These are phyloP conservation scores for Euphorbia tirucalli DNA, from an alignment of 345 rosid genomes.

Conservation along the genomic window DNA sequence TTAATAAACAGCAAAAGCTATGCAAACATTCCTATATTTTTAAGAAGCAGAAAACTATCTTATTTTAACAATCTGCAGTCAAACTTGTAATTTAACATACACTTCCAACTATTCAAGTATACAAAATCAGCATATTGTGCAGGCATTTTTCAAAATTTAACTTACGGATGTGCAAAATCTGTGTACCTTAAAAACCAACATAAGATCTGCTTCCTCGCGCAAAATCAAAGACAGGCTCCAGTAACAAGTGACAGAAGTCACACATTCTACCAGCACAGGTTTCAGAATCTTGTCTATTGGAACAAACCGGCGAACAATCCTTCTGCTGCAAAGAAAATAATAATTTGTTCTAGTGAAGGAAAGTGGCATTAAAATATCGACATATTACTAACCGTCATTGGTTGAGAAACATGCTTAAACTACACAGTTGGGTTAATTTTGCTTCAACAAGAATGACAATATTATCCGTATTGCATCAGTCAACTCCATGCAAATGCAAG, in stretches of 20 bases:
- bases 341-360: neutral
- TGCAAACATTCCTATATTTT: neutral
- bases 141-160: neutral
- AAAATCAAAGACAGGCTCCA: constrained; percentile 73
- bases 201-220: constrained; percentile 60
- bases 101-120: neutral
- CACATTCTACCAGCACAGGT: constrained; percentile 76
- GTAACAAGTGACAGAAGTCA: constrained; percentile 78
- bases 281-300: constrained; percentile 72
- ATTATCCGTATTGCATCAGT: too few species aligned
- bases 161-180: neutral
- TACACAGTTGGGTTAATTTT: neutral
- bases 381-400: neutral
- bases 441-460: neutral
- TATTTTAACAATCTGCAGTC: too few species aligned
- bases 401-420: neutral
- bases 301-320: constrained; percentile 50
- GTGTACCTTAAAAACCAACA: constrained; percentile 66
- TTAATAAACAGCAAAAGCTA: neutral
- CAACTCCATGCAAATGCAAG: neutral
- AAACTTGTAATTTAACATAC: too few species aligned
- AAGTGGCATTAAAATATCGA: neutral
- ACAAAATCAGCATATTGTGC: neutral
- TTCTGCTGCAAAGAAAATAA: constrained; percentile 49
- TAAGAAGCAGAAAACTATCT: too few species aligned